Evolutionary conservation across 2,329 filamentous ascomycete genomes (phyloP), one percentile per base, ranked within the genome.

Genomic region (Colletotrichum orchidophilum): DNA sequence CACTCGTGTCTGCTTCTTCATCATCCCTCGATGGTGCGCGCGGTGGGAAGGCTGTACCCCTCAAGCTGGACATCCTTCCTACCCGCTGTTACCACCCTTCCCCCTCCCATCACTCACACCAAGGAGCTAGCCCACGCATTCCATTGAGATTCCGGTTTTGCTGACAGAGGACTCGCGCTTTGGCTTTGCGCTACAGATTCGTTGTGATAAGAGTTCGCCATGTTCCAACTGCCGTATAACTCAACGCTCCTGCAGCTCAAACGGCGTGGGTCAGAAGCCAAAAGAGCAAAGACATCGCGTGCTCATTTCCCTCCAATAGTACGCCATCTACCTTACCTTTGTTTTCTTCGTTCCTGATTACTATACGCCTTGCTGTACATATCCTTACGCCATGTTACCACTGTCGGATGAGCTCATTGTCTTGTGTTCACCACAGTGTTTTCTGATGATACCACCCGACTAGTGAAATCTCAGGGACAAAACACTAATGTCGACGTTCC

Each of bases 261-360:
- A 86, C 0, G 87, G 87, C 3, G 80, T 83, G 13, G 85, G 86
- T 8, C 87, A 89, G 75, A 84, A 86, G 70, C 85, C 87, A 29
- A 88, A 86, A 76, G 87, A 89, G 75, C 80, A 83, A 54, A 83
- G 87, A 50, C 87, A 89, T 75, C 81, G 88, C 63, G 87, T 90
- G 49, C 81, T 90, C 73, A 90, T 90, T 70, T 89, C 88, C 2
- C 87, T 87, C 53, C 87, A 90, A 83, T 90, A 90, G 87, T 90
- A 79, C 74, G 86, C 81, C 42, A 57, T 24, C n/a, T 42, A 63
- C 49, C 55, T 46, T 54, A 57, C 42, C 61, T 50, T 15, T 64
- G 35, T 11, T 33, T 21, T 11, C 13, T 31, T 49, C 50, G 3
- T 49, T 67, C 24, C 50, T 21, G 31, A 46, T 15, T 62, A 24